phyloP scores from a whole-genome alignment of 2,329 filamentous ascomycete species.

The Leptographium wingfieldii region DNA sequence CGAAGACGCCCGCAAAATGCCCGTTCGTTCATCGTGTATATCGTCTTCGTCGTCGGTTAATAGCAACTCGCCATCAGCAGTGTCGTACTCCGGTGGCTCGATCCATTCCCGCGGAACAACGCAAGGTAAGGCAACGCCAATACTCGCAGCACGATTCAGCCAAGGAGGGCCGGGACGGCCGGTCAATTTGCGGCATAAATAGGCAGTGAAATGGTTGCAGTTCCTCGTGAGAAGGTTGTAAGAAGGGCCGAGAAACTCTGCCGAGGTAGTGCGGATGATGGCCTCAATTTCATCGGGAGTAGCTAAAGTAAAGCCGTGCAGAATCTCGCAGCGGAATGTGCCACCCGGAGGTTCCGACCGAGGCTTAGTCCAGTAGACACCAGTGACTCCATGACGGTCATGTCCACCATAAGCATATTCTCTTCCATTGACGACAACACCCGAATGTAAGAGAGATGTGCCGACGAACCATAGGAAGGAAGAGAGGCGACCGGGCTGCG shows the following conservation, averaged over 20 bases:
- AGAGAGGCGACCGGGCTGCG: constrained; percentile 61
- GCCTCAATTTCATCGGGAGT: constrained; percentile 56
- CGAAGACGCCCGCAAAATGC: constrained; percentile 24
- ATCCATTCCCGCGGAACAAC: constrained; percentile 76
- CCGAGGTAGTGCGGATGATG: constrained; percentile 55
- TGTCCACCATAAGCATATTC: constrained; percentile 85
- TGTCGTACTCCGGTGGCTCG: constrained; percentile 63
- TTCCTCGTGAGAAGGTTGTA: constrained; percentile 78
- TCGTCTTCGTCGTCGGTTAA: constrained; percentile 39
- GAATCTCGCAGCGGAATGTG: constrained; percentile 60
- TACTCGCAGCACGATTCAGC: constrained; percentile 74
- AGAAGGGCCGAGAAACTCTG: constrained; percentile 59
- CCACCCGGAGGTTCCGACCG: constrained; percentile 61
- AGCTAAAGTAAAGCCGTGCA: constrained; percentile 68
- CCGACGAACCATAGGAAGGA: constrained; percentile 67
- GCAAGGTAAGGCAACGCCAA: constrained; percentile 69
- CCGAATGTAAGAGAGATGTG: constrained; percentile 67
- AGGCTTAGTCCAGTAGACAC: constrained; percentile 74
- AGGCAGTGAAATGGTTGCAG: constrained; percentile 79
- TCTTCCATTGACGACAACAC: constrained; percentile 64
- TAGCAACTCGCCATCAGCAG: constrained; percentile 56
- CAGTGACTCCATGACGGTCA: constrained; percentile 54
- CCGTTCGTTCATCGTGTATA: constrained; percentile 16
- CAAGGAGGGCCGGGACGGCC: constrained; percentile 57
- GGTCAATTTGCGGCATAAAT: constrained; percentile 62